phyloP scores from a whole-genome alignment of 495 filamentous ascomycete genomes.

The Umbilicaria muhlenbergii region DNA sequence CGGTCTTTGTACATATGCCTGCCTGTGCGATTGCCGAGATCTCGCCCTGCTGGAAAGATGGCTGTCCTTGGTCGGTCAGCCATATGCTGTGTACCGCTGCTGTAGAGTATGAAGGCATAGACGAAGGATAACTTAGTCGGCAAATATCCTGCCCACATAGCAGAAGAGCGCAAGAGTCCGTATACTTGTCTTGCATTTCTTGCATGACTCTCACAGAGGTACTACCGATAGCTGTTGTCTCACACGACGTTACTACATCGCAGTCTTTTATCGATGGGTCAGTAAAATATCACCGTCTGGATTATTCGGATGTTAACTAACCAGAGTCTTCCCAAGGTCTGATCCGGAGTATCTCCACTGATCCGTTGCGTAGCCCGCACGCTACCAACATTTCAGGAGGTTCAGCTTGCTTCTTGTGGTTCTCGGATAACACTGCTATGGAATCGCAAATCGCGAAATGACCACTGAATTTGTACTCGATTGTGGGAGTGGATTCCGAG shows the following conservation, averaged over 20 bases:
- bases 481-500: not conserved
- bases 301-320: too few relatives aligned
- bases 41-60: constrained; percentile 1
- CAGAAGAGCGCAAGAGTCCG: not conserved
- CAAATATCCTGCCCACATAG: too few relatives aligned
- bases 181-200: constrained; percentile 1
- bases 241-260: not conserved
- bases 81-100: constrained; percentile 3
- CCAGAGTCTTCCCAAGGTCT: too few relatives aligned
- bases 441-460: constrained; percentile 12
- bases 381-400: constrained; percentile 1
- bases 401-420: not conserved
- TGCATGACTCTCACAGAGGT: constrained; percentile 10
- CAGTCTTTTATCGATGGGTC: too few relatives aligned
- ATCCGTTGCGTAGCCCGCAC: constrained; percentile 14
- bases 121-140: too few relatives aligned
- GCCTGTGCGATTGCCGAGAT: constrained; percentile 7
- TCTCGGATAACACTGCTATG: constrained; percentile 5
- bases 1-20: not conserved
- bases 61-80: constrained; percentile 5
- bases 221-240: constrained; percentile 9
- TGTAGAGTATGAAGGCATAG: too few relatives aligned
- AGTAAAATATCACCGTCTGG: too few relatives aligned
- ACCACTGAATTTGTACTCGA: constrained; percentile 5
- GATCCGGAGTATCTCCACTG: constrained; percentile 1